Base-by-base conservation (phyloP, 164 flowering plant species). In the Dillenia turbinata region DNA sequence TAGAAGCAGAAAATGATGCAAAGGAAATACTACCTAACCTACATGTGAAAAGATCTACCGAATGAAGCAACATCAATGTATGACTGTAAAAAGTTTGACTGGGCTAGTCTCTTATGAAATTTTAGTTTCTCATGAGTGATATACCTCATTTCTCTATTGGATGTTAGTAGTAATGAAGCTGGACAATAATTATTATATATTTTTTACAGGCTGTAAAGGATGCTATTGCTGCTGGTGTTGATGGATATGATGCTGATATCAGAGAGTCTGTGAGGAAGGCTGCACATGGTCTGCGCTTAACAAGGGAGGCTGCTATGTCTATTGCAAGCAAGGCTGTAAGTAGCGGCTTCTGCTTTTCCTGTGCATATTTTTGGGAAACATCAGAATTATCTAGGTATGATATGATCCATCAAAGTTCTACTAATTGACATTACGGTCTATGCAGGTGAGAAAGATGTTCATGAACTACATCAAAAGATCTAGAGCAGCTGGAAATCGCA, bases 281-380 rank as follows among this genome's bases (percentile, higher is more conserved):
- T 64, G 95, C 92, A 19, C 86, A 81, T 78, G 97, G 97, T 54
- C 75, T 95, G 66, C 90, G 99, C 56, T 78, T 95, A 56, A 82
- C 92, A 17, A 80, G 83, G 71, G 98, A 88, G 63, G 79, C 85
- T 75, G 94, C 97, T 26, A 85, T 95, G 89, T 77, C 88, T 57
- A 92, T 95, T 77, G 93, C 97, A 59, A 69, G 97, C 75, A 90
- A 85, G 70, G 95, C 95, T 12, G 99, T 95, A 46, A 83, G 96
- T 84, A 52, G 68, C 47, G 44, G 17, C 45, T 67, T 11, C 44
- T 16, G 12, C 24, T 50, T 44, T 16, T 52, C 22, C 49, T 57
- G 8, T 13, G 2, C 45, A 14, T 24, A 12, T n/a, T 57, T 12
- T 57, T 16, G 17, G 12, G 6, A 4, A 33, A 9, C 40, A 54